Evolutionary conservation across 1,139 yeast genomes (phyloP), one percentile per base, ranked within the genome.

Genomic region (Pichia sp.): DNA sequence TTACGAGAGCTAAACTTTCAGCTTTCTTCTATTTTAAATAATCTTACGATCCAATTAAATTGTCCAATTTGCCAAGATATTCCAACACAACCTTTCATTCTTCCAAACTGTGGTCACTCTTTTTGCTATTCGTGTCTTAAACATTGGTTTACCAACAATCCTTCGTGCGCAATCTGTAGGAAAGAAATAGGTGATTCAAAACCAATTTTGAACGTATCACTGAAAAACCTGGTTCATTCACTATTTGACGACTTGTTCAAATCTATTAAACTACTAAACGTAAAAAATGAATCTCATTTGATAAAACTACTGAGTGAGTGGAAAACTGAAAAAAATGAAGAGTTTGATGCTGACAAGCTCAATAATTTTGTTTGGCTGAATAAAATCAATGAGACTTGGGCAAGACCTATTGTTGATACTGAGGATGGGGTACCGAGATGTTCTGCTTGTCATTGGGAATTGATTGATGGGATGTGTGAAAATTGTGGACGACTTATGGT

Each of bases 391-490:
- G 63, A 68, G 27, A 57, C 56, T 36, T 63, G 73, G 28, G 74
- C 77, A 1, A 61, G 70, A 33, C 79, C 81, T 0, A 59, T 73
- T 27, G 66, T 81, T 3, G 85, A 78, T 51, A 73, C 69, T 44
- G 80, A 79, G 29, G 95, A 86, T 59, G 92, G 90, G 2, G 88
- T 86, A 6, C 78, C 84, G 0, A 65, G 95, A 46, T 86, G 95
- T 58, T 78, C 86, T 3, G 72, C 75, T 45, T 86, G 95, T 60
- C 86, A 80, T 55, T 85, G 95, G 95, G 95, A 86, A 58, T 79
- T 53, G 4, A 45, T 53, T 16, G 58, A 52, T 29, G 49, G 52
- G 3, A 44, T 38, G 4, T 55, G 59, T 43, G 51, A 47, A 27
- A 52, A 55, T 34, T 55, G 59, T 41, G 58, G 58, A 8, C 43